phyloP scores from a whole-genome alignment of 2,329 filamentous ascomycete species.

The Nemania sp. region DNA sequence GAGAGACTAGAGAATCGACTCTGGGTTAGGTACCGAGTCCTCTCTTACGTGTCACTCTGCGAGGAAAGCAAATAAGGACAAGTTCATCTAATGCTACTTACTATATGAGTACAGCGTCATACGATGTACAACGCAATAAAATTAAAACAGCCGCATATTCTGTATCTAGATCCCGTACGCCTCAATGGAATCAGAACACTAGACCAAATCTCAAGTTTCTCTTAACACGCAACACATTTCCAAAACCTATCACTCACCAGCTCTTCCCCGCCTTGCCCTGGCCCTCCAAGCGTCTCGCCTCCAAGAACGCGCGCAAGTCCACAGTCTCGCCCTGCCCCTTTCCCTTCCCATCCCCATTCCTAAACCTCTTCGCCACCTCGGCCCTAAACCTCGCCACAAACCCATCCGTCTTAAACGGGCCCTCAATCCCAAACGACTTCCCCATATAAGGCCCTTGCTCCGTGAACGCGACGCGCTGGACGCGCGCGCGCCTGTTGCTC shows the following conservation, averaged over 20 bases:
- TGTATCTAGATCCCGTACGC: neutral
- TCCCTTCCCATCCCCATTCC: no score
- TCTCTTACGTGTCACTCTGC: no score
- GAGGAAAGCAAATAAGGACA: neutral
- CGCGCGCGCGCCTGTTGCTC: slow-evolving; percentile 48
- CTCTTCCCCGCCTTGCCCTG: slow-evolving; percentile 3
- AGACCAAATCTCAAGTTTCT: neutral
- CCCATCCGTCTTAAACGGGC: slow-evolving; percentile 16
- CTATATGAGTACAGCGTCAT: neutral
- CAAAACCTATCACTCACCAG: neutral
- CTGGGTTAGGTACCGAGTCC: no score
- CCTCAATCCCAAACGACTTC: slow-evolving; percentile 38
- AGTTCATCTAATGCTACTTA: no score
- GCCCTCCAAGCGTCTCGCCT: slow-evolving; percentile 22
- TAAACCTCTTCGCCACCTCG: slow-evolving; percentile 15
- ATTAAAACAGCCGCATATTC: neutral
- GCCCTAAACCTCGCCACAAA: slow-evolving; percentile 37
- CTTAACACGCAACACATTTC: neutral
- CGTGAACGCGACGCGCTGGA: slow-evolving; percentile 49
- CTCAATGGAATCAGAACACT: neutral
- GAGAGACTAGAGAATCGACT: no score
- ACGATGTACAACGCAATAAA: neutral
- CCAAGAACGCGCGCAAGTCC: slow-evolving; percentile 41
- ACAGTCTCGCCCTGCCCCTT: slow-evolving; percentile 25
- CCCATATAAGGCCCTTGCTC: slow-evolving; percentile 50